Evolutionary conservation across 2,329 filamentous ascomycete species (phyloP).

Genomic region (Hansfordia pulvinata): DNA sequence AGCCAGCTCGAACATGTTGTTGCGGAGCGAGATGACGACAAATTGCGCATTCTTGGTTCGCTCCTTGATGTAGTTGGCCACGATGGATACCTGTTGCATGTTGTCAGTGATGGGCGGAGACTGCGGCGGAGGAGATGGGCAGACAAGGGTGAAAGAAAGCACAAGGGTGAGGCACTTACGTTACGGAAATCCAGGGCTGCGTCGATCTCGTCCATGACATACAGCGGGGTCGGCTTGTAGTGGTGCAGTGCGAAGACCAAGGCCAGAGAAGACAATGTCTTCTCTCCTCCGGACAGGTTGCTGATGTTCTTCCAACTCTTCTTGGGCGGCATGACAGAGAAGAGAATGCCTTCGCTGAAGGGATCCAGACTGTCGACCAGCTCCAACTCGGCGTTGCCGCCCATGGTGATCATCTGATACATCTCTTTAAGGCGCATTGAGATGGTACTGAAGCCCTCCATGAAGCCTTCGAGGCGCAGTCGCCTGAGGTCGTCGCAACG

Average conservation of each 20-base stretch:
- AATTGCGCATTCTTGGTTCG: slow-evolving; percentile 98
- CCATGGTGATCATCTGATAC: slow-evolving; percentile 99
- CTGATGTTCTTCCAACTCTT: slow-evolving; percentile 99
- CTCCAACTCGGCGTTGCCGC: slow-evolving; percentile 93
- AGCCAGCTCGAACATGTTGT: slow-evolving; percentile 99
- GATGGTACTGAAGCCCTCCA: slow-evolving; percentile 92
- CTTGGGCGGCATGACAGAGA: slow-evolving; percentile 98
- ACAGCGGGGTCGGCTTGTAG: slow-evolving; percentile 93
- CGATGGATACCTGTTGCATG: slow-evolving; percentile 69
- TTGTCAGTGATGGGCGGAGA: slow-evolving; percentile 1
- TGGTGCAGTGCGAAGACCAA: slow-evolving; percentile 97
- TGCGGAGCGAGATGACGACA: slow-evolving; percentile 92
- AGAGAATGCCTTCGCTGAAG: slow-evolving; percentile 92
- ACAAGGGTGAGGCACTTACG: too few species aligned
- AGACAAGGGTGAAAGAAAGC: neutral
- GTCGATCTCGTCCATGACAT: slow-evolving; percentile 99
- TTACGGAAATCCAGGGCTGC: slow-evolving; percentile 96
- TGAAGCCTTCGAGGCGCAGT: slow-evolving; percentile 87
- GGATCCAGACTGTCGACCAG: slow-evolving; percentile 92
- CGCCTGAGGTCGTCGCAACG: slow-evolving; percentile 85
- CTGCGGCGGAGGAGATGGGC: neutral
- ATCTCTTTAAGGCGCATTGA: slow-evolving; percentile 95
- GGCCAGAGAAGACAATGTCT: slow-evolving; percentile 85
- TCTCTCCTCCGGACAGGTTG: slow-evolving; percentile 91
- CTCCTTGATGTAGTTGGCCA: slow-evolving; percentile 98